Evolutionary conservation across 2,329 filamentous ascomycete genomes (phyloP).

Genomic region (Helotiales sp.): DNA sequence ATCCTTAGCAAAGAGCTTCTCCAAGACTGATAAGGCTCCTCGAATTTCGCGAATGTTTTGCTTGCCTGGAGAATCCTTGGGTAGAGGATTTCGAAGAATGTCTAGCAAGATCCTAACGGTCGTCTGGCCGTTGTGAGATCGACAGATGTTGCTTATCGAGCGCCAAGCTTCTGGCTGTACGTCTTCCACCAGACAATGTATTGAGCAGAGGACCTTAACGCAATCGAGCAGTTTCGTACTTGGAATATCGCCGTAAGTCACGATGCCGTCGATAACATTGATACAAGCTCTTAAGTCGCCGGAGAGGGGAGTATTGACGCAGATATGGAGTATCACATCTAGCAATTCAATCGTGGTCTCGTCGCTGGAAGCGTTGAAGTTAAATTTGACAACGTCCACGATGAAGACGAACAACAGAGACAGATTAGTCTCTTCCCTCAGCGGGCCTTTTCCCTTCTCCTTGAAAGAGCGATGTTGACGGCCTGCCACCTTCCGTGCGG

Average conservation of each 20-base stretch:
- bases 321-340: slow-evolving; percentile 63
- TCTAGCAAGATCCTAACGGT: slow-evolving; percentile 66
- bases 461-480: slow-evolving; percentile 42
- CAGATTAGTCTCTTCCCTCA: slow-evolving; percentile 61
- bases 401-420: slow-evolving; percentile 64
- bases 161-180: slow-evolving; percentile 68
- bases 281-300: slow-evolving; percentile 69
- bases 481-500: slow-evolving; percentile 51
- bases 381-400: slow-evolving; percentile 72
- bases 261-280: slow-evolving; percentile 66
- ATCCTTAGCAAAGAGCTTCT: slow-evolving; percentile 61
- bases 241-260: slow-evolving; percentile 72
- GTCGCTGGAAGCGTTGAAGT: slow-evolving; percentile 67
- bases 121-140: slow-evolving; percentile 71
- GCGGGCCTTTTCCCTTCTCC: slow-evolving; percentile 38
- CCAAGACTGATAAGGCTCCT: slow-evolving; percentile 62
- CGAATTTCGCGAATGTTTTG: slow-evolving; percentile 57
- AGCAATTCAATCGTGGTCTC: slow-evolving; percentile 61
- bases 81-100: slow-evolving; percentile 52
- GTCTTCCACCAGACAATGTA: slow-evolving; percentile 63
- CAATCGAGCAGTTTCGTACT: slow-evolving; percentile 61
- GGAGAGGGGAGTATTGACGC: slow-evolving; percentile 63
- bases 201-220: slow-evolving; percentile 70
- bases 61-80: slow-evolving; percentile 48
- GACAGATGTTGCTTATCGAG: slow-evolving; percentile 68